Percentiles rank a stretch among this genome's conserved stretches.
Conservation (phyloP, 306 rosid genomes). For the Carpinus fangiana region DNA sequence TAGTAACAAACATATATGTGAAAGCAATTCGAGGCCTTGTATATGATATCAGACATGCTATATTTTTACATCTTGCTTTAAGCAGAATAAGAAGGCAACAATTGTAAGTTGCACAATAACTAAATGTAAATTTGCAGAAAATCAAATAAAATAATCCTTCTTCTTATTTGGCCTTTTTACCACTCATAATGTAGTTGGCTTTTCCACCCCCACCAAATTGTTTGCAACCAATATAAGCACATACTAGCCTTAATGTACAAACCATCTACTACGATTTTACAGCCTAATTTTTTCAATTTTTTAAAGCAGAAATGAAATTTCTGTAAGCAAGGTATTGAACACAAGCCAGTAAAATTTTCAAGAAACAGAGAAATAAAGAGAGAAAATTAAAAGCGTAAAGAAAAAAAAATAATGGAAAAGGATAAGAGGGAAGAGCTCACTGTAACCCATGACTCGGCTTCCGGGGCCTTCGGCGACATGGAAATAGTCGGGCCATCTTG, state of each 20-base stretch:
- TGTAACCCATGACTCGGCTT: constrained; percentile 87
- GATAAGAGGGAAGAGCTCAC: constrained; percentile 43
- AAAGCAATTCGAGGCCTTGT: constrained; percentile 20
- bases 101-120: constrained; percentile 13
- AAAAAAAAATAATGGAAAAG: neutral
- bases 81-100: neutral
- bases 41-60: constrained; percentile 24
- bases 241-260: too few species aligned
- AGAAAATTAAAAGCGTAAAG: neutral
- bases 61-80: constrained; percentile 6
- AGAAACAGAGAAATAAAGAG: neutral
- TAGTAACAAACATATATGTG: neutral
- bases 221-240: too few species aligned
- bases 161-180: neutral
- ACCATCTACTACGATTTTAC: neutral
- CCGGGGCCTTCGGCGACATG: constrained; percentile 90
- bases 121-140: constrained; percentile 1
- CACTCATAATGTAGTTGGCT: neutral
- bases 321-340: neutral
- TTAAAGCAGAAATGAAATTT: neutral
- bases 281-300: neutral
- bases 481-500: constrained; percentile 98
- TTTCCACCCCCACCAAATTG: too few species aligned
- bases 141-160: constrained; percentile 16
- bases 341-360: neutral